Evolutionary conservation across 257 asterid genomes (phyloP).

Genomic region (Eustoma russellianum): DNA sequence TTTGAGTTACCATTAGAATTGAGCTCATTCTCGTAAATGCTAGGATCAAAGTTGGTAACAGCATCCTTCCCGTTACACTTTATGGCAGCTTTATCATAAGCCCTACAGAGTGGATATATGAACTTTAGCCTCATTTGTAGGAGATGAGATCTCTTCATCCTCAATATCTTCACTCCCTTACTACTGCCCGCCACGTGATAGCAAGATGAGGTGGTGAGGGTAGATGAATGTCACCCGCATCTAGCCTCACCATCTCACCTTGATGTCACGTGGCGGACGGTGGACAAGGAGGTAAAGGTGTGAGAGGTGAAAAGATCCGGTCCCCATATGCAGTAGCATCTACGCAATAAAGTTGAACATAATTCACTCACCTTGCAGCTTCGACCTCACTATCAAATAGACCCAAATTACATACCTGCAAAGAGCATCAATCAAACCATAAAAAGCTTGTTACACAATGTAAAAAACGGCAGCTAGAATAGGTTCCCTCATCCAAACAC

Average conservation of each 20-base stretch:
- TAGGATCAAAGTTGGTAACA: slow-evolving; percentile 73
- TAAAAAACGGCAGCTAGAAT: too few relatives aligned
- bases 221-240: too few relatives aligned
- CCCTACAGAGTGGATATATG: slow-evolving; percentile 30
- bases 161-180: too few relatives aligned
- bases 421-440: background rate
- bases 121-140: background rate
- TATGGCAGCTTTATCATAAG: slow-evolving; percentile 89
- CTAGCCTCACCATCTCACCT: too few relatives aligned
- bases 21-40: slow-evolving; percentile 58
- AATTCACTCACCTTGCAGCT: slow-evolving; percentile 64
- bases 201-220: too few relatives aligned
- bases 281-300: too few relatives aligned
- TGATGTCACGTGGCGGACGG: too few relatives aligned
- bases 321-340: slow-evolving; percentile 1
- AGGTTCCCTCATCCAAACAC: too few relatives aligned
- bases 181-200: too few relatives aligned
- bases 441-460: background rate
- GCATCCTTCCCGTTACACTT: slow-evolving; percentile 83
- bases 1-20: slow-evolving; percentile 30
- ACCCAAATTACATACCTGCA: slow-evolving; percentile 82
- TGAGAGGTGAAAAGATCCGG: too few relatives aligned
- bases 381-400: slow-evolving; percentile 86
- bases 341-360: background rate
- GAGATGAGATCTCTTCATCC: too few relatives aligned